Evolutionary conservation across 768 basidiomycete species (phyloP).

Genomic region (Gloeophyllum trabeum): DNA sequence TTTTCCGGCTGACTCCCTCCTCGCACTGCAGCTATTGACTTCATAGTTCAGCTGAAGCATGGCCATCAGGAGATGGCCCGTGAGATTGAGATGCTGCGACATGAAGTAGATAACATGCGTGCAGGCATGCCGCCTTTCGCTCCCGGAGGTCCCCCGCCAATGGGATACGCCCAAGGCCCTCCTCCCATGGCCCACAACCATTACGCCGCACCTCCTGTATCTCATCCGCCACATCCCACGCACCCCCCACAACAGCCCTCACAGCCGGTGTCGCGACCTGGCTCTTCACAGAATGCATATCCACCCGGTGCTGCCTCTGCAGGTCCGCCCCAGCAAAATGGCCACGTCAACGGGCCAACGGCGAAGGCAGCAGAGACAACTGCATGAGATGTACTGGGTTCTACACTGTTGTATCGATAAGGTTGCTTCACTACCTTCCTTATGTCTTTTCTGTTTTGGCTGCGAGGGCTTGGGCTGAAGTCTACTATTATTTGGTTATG

Average conservation of each 20-base stretch:
- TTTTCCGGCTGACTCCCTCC: slow-evolving; percentile 3
- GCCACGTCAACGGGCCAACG: too few species aligned
- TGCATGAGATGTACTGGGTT: too few species aligned
- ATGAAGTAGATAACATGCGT: slow-evolving; percentile 57
- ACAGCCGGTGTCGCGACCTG: slow-evolving; percentile 38
- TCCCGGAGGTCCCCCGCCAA: slow-evolving; percentile 33
- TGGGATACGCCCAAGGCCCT: slow-evolving; percentile 37
- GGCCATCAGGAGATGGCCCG: slow-evolving; percentile 65
- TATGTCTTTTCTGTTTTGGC: too few species aligned
- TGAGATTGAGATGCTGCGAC: slow-evolving; percentile 69
- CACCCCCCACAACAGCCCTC: slow-evolving; percentile 24
- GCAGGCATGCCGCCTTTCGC: slow-evolving; percentile 42
- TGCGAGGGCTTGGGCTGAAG: too few species aligned
- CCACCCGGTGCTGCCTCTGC: slow-evolving; percentile 30
- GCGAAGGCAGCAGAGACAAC: too few species aligned
- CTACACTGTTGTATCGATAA: too few species aligned
- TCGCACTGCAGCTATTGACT: slow-evolving; percentile 65
- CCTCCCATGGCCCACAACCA: slow-evolving; percentile 16
- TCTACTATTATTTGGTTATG: too few species aligned
- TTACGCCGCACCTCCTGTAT: slow-evolving; percentile 16
- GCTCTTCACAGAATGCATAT: slow-evolving; percentile 51
- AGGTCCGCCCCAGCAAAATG: too few species aligned
- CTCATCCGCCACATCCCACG: slow-evolving; percentile 17
- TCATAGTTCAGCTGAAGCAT: slow-evolving; percentile 69
- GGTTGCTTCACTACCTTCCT: neutral